phyloP scores from a whole-genome alignment of 2,329 filamentous ascomycete genomes.

The Exophiala sp. region DNA sequence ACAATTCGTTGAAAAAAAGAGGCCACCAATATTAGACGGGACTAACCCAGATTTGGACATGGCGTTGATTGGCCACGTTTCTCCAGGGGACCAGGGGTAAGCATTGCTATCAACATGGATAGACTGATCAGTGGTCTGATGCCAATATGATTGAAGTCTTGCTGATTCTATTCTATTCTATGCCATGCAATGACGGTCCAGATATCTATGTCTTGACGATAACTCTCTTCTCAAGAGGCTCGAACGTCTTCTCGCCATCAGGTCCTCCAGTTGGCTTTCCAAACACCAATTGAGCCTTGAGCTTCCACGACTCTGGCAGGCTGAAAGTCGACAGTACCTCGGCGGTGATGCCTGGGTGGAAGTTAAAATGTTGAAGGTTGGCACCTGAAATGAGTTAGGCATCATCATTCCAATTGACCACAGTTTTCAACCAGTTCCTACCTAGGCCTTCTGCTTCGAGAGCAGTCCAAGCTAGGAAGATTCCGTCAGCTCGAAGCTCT shows the following conservation, averaged over 20 bases:
- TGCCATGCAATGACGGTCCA: background rate
- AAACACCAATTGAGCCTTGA: conserved; percentile 82
- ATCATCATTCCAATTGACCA: too few relatives aligned
- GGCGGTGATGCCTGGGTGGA: conserved; percentile 65
- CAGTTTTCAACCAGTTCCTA: too few relatives aligned
- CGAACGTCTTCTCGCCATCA: conserved; percentile 20
- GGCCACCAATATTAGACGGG: too few relatives aligned
- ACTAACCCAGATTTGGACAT: too few relatives aligned
- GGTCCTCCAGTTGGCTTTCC: conserved; percentile 41
- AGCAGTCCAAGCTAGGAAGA: conserved; percentile 63
- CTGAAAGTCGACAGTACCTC: conserved; percentile 67
- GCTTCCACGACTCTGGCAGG: conserved; percentile 68
- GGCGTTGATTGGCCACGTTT: too few relatives aligned
- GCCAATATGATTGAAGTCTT: too few relatives aligned
- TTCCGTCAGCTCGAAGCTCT: background rate
- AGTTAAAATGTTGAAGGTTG: conserved; percentile 90
- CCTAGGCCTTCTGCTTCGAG: conserved; percentile 77
- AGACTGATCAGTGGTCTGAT: too few relatives aligned
- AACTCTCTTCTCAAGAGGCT: conserved; percentile 22
- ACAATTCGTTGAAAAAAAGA: too few relatives aligned
- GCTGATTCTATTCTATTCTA: too few relatives aligned
- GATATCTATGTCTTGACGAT: conserved; percentile 13
- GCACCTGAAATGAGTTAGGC: conserved; percentile 44
- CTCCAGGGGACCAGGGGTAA: too few relatives aligned
- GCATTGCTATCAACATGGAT: too few relatives aligned